These are phyloP conservation scores for Cucurbita moschata DNA, from an alignment of 306 rosid species.

Conservation along the genomic window DNA sequence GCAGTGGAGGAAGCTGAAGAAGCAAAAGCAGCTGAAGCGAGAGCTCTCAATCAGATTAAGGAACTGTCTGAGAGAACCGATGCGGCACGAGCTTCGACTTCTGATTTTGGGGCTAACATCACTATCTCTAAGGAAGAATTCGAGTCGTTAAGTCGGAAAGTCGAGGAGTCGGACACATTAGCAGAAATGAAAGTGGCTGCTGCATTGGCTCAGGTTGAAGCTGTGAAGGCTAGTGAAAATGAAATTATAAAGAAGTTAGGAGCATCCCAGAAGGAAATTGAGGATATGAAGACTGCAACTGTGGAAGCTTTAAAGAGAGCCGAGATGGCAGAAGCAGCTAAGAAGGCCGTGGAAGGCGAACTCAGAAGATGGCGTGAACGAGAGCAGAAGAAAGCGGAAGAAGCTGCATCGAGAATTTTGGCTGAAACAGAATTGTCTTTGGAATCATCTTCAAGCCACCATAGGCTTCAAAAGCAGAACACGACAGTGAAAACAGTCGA, in stretches of 20 bases:
- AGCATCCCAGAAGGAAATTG: slow-evolving; percentile 61
- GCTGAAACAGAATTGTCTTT: slow-evolving; percentile 45
- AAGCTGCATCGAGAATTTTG: slow-evolving; percentile 74
- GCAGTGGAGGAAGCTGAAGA: slow-evolving; percentile 77
- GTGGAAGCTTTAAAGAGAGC: slow-evolving; percentile 69
- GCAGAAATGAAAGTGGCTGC: slow-evolving; percentile 94
- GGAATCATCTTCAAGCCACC: slow-evolving; percentile 60
- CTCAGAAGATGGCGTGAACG: slow-evolving; percentile 80
- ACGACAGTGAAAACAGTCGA: slow-evolving; percentile 29
- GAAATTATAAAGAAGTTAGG: slow-evolving; percentile 60
- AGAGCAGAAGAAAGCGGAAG: slow-evolving; percentile 85
- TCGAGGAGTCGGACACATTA: slow-evolving; percentile 73
- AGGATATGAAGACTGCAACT: slow-evolving; percentile 55
- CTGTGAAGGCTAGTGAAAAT: slow-evolving; percentile 95
- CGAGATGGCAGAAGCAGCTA: slow-evolving; percentile 92
- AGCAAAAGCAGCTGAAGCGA: slow-evolving; percentile 64
- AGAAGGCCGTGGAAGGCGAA: slow-evolving; percentile 83
- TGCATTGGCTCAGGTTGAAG: slow-evolving; percentile 90
- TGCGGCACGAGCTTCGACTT: slow-evolving; percentile 82
- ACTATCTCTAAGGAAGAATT: slow-evolving; percentile 72
- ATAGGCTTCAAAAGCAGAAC: slow-evolving; percentile 40
- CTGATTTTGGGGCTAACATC: slow-evolving; percentile 63
- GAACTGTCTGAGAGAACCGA: slow-evolving; percentile 55
- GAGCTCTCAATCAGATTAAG: slow-evolving; percentile 66
- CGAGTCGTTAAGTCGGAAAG: slow-evolving; percentile 66